phyloP scores from a whole-genome alignment of 345 rosid genomes.

The Anastatica hierochuntica region DNA sequence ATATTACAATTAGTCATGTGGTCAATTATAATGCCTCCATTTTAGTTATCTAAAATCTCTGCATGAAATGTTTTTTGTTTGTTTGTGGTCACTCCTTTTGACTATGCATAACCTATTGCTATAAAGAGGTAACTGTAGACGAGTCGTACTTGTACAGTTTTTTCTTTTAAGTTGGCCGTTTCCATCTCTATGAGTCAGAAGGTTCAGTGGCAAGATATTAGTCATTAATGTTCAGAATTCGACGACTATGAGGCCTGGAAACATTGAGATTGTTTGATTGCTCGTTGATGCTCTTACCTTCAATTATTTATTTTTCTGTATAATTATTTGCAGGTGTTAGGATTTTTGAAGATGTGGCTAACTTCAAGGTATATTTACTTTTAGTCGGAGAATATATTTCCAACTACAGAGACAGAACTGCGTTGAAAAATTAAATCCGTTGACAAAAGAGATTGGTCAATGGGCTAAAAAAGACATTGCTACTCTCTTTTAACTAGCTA shows the following conservation, averaged over 20 bases:
- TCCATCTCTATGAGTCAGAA: constrained; percentile 1
- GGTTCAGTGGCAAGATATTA: not conserved
- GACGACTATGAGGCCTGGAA: not conserved
- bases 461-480: too few relatives aligned
- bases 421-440: too few relatives aligned
- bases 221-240: too few relatives aligned
- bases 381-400: not conserved
- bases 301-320: not conserved
- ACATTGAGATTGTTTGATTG: too few relatives aligned
- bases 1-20: too few relatives aligned
- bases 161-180: not conserved
- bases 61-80: not conserved
- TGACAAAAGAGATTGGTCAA: too few relatives aligned
- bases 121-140: not conserved
- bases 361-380: constrained; percentile 53
- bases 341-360: constrained; percentile 81
- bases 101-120: too few relatives aligned
- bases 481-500: too few relatives aligned
- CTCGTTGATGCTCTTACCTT: constrained; percentile 8
- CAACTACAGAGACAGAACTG: not conserved
- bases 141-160: not conserved
- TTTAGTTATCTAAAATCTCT: not conserved
- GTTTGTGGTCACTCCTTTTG: not conserved
- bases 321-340: constrained; percentile 61
- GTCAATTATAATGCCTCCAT: constrained; percentile 1